These are phyloP conservation scores for Hirschioporus abietinus DNA, from an alignment of 768 basidiomycete genomes.

Conservation along the genomic window DNA sequence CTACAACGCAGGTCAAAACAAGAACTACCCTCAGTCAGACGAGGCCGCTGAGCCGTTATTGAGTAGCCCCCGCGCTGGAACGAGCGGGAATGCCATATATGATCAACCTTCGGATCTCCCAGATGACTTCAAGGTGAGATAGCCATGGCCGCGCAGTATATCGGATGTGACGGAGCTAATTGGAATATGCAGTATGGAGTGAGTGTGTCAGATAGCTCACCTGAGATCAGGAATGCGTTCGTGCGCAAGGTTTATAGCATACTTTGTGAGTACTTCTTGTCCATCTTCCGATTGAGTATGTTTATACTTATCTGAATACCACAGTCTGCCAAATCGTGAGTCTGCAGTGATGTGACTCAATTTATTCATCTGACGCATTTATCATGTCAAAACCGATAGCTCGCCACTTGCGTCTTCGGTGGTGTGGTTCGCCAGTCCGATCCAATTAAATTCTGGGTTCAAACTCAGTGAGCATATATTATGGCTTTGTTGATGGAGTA, in stretches of 20 bases:
- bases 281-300: neutral
- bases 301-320: neutral
- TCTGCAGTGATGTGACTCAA: neutral
- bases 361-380: conserved; percentile 1
- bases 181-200: conserved; percentile 60
- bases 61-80: conserved; percentile 26
- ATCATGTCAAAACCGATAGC: conserved; percentile 23
- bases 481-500: conserved; percentile 4
- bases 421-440: conserved; percentile 62
- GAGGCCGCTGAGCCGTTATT: conserved; percentile 52
- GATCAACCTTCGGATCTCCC: conserved; percentile 79
- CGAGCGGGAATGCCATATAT: conserved; percentile 48
- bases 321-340: conserved; percentile 71
- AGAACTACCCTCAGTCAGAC: conserved; percentile 30
- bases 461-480: conserved; percentile 47
- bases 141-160: conserved; percentile 13
- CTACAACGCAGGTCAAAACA: conserved; percentile 37
- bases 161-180: conserved; percentile 9
- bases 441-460: conserved; percentile 63
- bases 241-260: conserved; percentile 90
- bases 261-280: conserved; percentile 62
- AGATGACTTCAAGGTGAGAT: conserved; percentile 86
- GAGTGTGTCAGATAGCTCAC: conserved; percentile 69
- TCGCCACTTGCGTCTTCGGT: conserved; percentile 76
- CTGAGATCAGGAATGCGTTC: conserved; percentile 79